Evolutionary conservation across 805 yeast species (phyloP).

Genomic region (Candida insectorum): DNA sequence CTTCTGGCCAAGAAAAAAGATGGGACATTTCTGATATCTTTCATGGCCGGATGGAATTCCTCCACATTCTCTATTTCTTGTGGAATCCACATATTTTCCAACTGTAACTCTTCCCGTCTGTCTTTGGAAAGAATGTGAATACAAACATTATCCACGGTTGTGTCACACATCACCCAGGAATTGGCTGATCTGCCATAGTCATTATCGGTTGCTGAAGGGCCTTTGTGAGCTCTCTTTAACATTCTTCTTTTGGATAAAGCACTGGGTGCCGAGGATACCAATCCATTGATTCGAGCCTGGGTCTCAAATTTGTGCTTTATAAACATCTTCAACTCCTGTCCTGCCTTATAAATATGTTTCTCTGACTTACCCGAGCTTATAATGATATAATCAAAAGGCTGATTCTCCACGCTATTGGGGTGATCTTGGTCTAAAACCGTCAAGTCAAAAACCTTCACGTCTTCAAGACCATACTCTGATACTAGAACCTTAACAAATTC

Average conservation of each 20-base stretch:
- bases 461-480: conserved; percentile 60
- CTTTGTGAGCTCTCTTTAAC: conserved; percentile 53
- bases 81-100: conserved; percentile 63
- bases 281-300: conserved; percentile 66
- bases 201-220: conserved; percentile 48
- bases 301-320: conserved; percentile 46
- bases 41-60: not conserved
- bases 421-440: conserved; percentile 34
- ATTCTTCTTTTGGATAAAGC: conserved; percentile 36
- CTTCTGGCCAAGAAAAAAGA: conserved; percentile 11
- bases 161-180: conserved; percentile 80
- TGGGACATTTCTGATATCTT: conserved; percentile 5
- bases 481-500: conserved; percentile 47
- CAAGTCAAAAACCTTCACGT: conserved; percentile 64
- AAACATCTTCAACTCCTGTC: conserved; percentile 51
- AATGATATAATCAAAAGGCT: conserved; percentile 38
- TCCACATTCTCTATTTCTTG: conserved; percentile 3
- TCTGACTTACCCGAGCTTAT: conserved; percentile 74
- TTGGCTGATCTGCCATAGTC: conserved; percentile 59
- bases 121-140: conserved; percentile 73
- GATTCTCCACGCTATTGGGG: conserved; percentile 25
- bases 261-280: conserved; percentile 53
- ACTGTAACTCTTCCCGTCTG: conserved; percentile 62
- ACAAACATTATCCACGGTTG: conserved; percentile 49
- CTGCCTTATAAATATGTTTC: conserved; percentile 72